A percentile compares a stretch with the other conserved stretches of the same genome.
These are phyloP conservation scores for Dovyalis caffra DNA, from an alignment of 345 rosid genomes.

Conservation along the genomic window DNA sequence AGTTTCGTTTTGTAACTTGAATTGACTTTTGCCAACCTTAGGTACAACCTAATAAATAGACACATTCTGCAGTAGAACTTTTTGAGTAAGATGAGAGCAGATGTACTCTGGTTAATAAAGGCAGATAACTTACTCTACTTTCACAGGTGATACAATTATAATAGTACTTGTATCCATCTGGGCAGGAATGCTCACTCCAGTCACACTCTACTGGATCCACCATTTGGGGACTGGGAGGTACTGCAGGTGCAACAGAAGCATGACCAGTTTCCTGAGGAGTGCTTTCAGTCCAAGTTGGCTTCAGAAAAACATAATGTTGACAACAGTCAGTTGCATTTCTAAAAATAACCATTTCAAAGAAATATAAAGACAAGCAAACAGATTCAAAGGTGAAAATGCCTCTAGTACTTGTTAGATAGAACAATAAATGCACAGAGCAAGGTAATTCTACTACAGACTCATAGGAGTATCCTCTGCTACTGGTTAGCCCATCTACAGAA, in stretches of 20 bases:
- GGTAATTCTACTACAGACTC: not conserved
- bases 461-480: not conserved
- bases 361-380: not conserved
- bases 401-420: not conserved
- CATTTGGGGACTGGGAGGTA: conserved; percentile 36
- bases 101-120: not conserved
- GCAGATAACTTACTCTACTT: conserved; percentile 59
- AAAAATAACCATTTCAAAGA: not conserved
- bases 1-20: no score
- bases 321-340: not conserved
- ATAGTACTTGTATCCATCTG: conserved; percentile 82
- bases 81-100: no score
- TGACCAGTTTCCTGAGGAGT: conserved; percentile 32
- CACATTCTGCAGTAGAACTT: no score
- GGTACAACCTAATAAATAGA: no score
- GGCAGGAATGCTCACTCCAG: conserved; percentile 91
- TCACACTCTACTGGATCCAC: conserved; percentile 58
- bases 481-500: not conserved
- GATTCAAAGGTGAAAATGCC: not conserved
- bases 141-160: conserved; percentile 66
- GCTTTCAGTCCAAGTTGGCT: conserved; percentile 31
- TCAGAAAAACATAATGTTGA: conserved; percentile 16
- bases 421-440: conserved; percentile 6
- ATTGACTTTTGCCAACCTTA: no score
- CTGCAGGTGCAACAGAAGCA: conserved; percentile 25